Base-by-base conservation (phyloP, 2,329 filamentous ascomycete genomes). In the Monilinia fructigena region DNA sequence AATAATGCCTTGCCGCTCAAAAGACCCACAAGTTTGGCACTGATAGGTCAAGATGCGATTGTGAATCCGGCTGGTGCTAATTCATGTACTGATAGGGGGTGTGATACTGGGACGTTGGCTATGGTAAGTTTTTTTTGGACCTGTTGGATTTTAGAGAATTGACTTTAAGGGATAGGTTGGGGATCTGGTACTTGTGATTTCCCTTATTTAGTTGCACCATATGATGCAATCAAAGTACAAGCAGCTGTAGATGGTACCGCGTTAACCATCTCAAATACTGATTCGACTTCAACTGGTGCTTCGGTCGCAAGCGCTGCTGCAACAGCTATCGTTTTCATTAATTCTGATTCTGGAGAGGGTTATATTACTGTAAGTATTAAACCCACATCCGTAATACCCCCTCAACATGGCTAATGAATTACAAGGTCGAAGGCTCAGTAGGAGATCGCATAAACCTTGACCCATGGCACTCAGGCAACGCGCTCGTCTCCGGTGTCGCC, bases 341-440 rank as follows among this genome's bases (percentile, higher is more conserved):
- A 89, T 74, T 83, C 82, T 8, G 90, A 90, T 76, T 85, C 89
- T 1, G 89, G 89, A 1, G 92, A 96, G 77, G 89, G 88, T 1
- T 91, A 85, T 70, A 71, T 75, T 23, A 74, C 73, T 1, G 73
- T 74, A 18, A 38, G 66, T 65, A 3, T 40, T 12, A 18, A 28
- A 42, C 23, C 23, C 10, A 31, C 16, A 26, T 50, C 2, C 31
- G 20, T 63, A 16, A 4, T 8, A 45, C 6, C 20, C 50, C 45
- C 14, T 28, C 31, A 20, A 14, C 42, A 47, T 10, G 66, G 4
- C 59, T 64, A 45, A 65, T 12, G 2, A 28, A 50, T 4, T 16
- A 20, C 26, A n/a, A 72, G 70, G 70, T 72, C 38, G 72, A 74
- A 68, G 70, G 69, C 10, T 67, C 64, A 45, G 82, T 90, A 64